A percentile compares a stretch with the other conserved stretches of the same genome.
phyloP scores from a whole-genome alignment of 192 early-diverging fungal species.

The Rhizophagus clarus region DNA sequence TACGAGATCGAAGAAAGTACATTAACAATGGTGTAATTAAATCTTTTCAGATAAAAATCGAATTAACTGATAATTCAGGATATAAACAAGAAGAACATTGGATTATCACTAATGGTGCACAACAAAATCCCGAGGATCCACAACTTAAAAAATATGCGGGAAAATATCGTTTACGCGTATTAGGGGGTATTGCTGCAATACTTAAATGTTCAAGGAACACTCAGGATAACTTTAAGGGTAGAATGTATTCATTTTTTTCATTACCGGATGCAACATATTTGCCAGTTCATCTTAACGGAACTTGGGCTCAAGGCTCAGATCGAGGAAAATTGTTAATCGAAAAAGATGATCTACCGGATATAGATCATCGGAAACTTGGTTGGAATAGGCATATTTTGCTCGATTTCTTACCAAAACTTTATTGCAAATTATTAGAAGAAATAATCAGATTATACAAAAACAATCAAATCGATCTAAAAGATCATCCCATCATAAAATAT shows the following conservation, averaged over 20 bases:
- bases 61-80: not conserved
- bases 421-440: not conserved
- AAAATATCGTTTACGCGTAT: slow-evolving; percentile 7
- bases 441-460: not conserved
- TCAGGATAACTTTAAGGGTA: not conserved
- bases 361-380: slow-evolving; percentile 18
- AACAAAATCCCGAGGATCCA: not conserved
- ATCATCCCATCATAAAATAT: not conserved
- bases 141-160: not conserved
- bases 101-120: slow-evolving; percentile 16
- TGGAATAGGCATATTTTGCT: slow-evolving; percentile 25
- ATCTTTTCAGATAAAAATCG: not conserved
- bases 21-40: not conserved
- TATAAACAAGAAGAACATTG: too few relatives aligned
- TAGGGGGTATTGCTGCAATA: slow-evolving; percentile 14
- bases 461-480: not conserved
- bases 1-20: not conserved
- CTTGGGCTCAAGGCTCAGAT: slow-evolving; percentile 23
- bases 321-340: slow-evolving; percentile 10
- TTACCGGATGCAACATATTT: not conserved
- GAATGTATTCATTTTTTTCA: slow-evolving; percentile 3
- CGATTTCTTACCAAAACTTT: not conserved
- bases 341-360: not conserved
- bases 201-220: not conserved
- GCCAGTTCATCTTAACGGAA: slow-evolving; percentile 14